These are phyloP conservation scores for Aspergillus oerlinghausenensis DNA, from an alignment of 2,329 filamentous ascomycete genomes.

Conservation along the genomic window DNA sequence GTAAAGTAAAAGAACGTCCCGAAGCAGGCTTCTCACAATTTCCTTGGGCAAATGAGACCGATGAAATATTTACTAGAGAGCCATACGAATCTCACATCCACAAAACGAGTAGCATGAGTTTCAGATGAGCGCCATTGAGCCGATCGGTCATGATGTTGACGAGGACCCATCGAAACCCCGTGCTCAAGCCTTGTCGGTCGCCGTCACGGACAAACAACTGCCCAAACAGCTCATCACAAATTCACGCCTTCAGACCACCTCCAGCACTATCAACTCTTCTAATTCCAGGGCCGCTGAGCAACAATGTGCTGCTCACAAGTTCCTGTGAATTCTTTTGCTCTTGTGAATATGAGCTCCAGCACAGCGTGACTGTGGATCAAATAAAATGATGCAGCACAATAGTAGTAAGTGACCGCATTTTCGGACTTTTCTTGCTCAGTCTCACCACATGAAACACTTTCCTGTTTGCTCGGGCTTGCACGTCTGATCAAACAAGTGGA, in stretches of 20 bases:
- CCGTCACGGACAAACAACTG: conserved; percentile 2
- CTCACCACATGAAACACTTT: not conserved
- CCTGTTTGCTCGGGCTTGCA: not conserved
- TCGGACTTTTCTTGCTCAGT: conserved; percentile 1
- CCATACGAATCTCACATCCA: not conserved
- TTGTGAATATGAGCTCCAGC: conserved; percentile 10
- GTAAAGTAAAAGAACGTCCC: not conserved
- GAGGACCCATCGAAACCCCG: not conserved
- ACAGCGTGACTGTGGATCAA: conserved; percentile 14
- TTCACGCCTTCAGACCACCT: not conserved
- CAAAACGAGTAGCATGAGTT: no score
- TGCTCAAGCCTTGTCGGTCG: not conserved
- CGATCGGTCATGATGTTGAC: not conserved
- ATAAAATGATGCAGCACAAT: conserved; percentile 13
- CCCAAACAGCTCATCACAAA: conserved; percentile 1
- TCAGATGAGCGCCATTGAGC: not conserved
- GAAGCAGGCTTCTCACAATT: not conserved
- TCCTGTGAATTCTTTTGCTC: conserved; percentile 11
- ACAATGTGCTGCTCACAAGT: conserved; percentile 18
- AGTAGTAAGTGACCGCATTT: conserved; percentile 19
- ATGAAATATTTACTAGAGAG: not conserved
- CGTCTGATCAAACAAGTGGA: not conserved
- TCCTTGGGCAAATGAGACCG: not conserved
- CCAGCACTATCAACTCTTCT: not conserved
- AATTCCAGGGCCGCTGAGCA: conserved; percentile 11